A percentile compares a stretch with the other conserved stretches of the same genome.
These are phyloP conservation scores for Whalleya microplaca DNA, from an alignment of 2,329 filamentous ascomycete genomes.

Conservation along the genomic window DNA sequence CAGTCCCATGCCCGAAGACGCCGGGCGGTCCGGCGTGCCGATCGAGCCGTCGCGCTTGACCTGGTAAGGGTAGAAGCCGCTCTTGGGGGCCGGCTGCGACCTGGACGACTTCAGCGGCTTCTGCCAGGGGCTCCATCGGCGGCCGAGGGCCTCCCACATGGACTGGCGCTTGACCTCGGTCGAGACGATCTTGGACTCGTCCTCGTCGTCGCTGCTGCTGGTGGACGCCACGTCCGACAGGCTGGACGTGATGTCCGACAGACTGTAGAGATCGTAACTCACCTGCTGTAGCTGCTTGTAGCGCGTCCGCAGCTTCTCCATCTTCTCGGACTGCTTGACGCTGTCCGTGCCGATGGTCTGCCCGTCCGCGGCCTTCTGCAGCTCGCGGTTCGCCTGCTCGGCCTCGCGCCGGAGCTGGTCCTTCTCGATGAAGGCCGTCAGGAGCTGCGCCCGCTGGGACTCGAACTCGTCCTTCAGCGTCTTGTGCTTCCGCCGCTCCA, in stretches of 20 bases:
- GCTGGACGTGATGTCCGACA: constrained; percentile 6
- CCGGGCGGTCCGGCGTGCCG: constrained; percentile 14
- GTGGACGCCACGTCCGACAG: background rate
- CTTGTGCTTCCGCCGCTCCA: constrained; percentile 55
- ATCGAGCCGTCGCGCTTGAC: constrained; percentile 19
- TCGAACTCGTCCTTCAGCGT: constrained; percentile 56
- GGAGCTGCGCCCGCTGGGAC: constrained; percentile 61
- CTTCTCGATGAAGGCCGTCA: constrained; percentile 63
- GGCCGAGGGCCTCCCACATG: constrained; percentile 27
- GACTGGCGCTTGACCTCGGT: constrained; percentile 29
- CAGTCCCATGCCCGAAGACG: constrained; percentile 5
- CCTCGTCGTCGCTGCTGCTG: constrained; percentile 18
- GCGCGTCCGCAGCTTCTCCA: constrained; percentile 59
- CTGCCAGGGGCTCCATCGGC: constrained; percentile 24
- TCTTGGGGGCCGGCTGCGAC: constrained; percentile 7
- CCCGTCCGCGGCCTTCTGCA: constrained; percentile 42
- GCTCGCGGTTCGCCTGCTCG: constrained; percentile 49
- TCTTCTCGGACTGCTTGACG: constrained; percentile 51
- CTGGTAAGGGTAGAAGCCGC: constrained; percentile 25
- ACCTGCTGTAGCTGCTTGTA: constrained; percentile 64
- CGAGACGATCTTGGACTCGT: constrained; percentile 15
- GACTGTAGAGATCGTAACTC: constrained; percentile 44
- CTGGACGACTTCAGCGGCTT: no score
- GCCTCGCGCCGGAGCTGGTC: constrained; percentile 61
- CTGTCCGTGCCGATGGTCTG: constrained; percentile 37